Conservation (phyloP, 495 filamentous ascomycete species). For the Penicillium simplicissimum region DNA sequence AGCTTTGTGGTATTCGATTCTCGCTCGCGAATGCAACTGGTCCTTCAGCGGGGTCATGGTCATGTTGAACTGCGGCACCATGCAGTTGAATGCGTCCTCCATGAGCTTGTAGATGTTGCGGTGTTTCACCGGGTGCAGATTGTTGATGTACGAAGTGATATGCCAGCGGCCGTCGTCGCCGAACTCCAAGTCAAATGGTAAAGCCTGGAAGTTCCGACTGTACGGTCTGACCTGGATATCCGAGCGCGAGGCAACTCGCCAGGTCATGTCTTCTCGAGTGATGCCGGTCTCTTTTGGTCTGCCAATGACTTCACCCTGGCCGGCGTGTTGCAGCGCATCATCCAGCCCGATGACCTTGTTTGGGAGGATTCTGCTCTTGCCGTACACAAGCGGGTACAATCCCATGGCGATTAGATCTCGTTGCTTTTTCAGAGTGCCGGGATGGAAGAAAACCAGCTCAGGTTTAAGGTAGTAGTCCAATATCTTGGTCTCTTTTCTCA, state of each 20-base stretch:
- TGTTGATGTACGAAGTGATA: conserved; percentile 49
- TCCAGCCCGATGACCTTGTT: conserved; percentile 27
- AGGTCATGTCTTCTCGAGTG: conserved; percentile 41
- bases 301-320: conserved; percentile 33
- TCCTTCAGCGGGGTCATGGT: conserved; percentile 43
- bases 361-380: conserved; percentile 34
- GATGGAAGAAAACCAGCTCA: conserved; percentile 23
- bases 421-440: conserved; percentile 22
- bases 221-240: conserved; percentile 34
- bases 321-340: conserved; percentile 26
- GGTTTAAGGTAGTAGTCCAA: conserved; percentile 24
- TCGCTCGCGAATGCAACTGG: conserved; percentile 33
- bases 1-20: conserved; percentile 35
- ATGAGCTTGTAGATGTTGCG: conserved; percentile 37
- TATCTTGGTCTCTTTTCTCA: conserved; percentile 25
- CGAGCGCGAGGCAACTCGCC: conserved; percentile 39
- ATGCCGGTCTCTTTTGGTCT: conserved; percentile 30
- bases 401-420: conserved; percentile 44
- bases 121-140: conserved; percentile 44
- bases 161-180: conserved; percentile 30
- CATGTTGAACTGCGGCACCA: conserved; percentile 44
- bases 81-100: conserved; percentile 43
- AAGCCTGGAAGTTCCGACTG: conserved; percentile 37
- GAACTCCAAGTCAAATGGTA: conserved; percentile 41
- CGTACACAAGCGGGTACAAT: conserved; percentile 48